phyloP scores from a whole-genome alignment of 768 basidiomycete species.

The Leucocoprinus sp. region DNA sequence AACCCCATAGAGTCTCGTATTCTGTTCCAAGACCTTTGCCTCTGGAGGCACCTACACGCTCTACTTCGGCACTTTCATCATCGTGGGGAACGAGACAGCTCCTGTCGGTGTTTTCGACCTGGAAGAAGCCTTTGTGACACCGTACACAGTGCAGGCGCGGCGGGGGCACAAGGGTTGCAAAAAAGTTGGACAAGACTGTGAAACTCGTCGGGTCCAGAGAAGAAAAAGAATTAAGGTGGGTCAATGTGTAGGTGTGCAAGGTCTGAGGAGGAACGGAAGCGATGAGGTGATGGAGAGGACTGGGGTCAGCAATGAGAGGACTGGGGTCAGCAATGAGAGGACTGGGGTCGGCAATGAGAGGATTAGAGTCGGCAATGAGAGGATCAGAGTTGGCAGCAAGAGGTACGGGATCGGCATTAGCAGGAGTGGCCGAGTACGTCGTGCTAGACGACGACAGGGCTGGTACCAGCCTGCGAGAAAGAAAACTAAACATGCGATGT shows the following conservation, averaged over 20 bases:
- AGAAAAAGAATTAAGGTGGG: constrained; percentile 33
- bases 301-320: constrained; percentile 27
- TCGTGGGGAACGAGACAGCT: constrained; percentile 69
- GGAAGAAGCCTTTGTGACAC: constrained; percentile 64
- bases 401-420: too few relatives aligned
- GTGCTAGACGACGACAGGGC: constrained; percentile 10
- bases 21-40: constrained; percentile 23
- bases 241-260: constrained; percentile 52
- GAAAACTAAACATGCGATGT: constrained; percentile 20
- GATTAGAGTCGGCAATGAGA: constrained; percentile 27
- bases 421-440: constrained; percentile 4
- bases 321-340: constrained; percentile 29
- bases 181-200: constrained; percentile 46
- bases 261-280: constrained; percentile 57
- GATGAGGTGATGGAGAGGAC: constrained; percentile 42
- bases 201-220: constrained; percentile 24
- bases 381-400: too few relatives aligned
- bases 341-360: constrained; percentile 28
- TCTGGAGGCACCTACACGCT: constrained; percentile 35
- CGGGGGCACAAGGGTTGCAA: constrained; percentile 54
- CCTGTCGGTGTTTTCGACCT: constrained; percentile 65
- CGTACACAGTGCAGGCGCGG: constrained; percentile 66
- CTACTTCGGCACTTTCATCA: constrained; percentile 73
- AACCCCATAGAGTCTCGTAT: constrained; percentile 58
- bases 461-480: constrained; percentile 26